Conservation (phyloP, 2,329 filamentous ascomycete genomes). For the Paracamarosporium sp. region DNA sequence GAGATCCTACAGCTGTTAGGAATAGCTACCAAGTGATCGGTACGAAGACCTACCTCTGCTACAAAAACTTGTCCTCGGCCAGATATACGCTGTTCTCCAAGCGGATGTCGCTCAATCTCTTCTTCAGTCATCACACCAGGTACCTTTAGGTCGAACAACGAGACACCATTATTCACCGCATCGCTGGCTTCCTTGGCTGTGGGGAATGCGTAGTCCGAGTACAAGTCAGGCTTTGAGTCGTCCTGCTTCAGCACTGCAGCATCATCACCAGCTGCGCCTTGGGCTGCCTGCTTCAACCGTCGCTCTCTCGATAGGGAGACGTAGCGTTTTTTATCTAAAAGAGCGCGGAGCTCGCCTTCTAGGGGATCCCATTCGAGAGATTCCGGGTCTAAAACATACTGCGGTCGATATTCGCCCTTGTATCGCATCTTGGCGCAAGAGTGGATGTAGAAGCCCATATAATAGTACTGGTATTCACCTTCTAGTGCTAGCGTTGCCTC, state of each 20-base stretch:
- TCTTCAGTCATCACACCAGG: slow-evolving; percentile 68
- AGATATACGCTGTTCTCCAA: slow-evolving; percentile 66
- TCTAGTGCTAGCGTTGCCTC: slow-evolving; percentile 76
- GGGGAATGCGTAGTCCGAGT: slow-evolving; percentile 32
- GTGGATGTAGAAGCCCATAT: slow-evolving; percentile 85
- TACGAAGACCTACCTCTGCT: slow-evolving; percentile 41
- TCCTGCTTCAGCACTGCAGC: not conserved
- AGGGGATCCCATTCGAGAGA: slow-evolving; percentile 68
- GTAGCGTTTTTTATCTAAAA: slow-evolving; percentile 65
- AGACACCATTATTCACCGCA: slow-evolving; percentile 45
- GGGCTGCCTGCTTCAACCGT: slow-evolving; percentile 22
- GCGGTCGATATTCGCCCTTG: slow-evolving; percentile 79
- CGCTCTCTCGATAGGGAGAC: slow-evolving; percentile 50
- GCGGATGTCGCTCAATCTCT: slow-evolving; percentile 61
- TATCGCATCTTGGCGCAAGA: slow-evolving; percentile 83
- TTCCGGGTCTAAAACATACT: slow-evolving; percentile 75
- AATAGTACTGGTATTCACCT: slow-evolving; percentile 76
- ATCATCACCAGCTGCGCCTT: not conserved
- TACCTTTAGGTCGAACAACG: slow-evolving; percentile 68
- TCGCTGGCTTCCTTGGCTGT: slow-evolving; percentile 38
- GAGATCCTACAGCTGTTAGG: slow-evolving; percentile 56
- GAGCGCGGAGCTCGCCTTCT: slow-evolving; percentile 58
- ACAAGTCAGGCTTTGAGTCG: slow-evolving; percentile 15
- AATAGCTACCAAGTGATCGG: slow-evolving; percentile 45
- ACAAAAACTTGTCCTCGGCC: slow-evolving; percentile 47